Conservation (phyloP, 805 yeast genomes). For the Metschnikowia cubensis region DNA sequence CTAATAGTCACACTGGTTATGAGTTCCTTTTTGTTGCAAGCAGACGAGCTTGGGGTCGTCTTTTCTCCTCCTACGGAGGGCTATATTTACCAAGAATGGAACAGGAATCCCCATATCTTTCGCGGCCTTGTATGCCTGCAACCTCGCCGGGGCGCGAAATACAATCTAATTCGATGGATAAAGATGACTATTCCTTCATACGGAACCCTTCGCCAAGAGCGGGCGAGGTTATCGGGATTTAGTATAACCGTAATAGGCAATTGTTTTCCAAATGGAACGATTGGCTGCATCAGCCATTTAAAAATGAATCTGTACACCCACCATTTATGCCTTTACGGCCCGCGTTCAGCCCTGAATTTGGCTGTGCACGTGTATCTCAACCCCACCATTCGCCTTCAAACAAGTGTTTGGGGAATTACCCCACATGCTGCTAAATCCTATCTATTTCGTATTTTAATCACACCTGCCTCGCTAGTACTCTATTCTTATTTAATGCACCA, state of each 20-base stretch:
- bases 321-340: too few species aligned
- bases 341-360: too few species aligned
- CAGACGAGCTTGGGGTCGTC: too few species aligned
- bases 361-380: not conserved
- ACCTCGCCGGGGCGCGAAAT: not conserved
- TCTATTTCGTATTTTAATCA: too few species aligned
- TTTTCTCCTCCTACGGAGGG: not conserved
- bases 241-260: not conserved
- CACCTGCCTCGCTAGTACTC: too few species aligned
- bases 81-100: not conserved
- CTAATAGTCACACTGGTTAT: too few species aligned
- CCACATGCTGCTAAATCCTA: not conserved
- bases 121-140: constrained; percentile 1
- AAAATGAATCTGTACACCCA: too few species aligned
- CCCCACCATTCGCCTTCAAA: not conserved
- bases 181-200: not conserved
- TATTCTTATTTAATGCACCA: too few species aligned
- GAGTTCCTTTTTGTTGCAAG: too few species aligned
- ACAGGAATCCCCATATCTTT: constrained; percentile 1
- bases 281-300: too few species aligned
- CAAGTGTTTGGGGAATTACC: not conserved
- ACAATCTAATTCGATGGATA: constrained; percentile 1
- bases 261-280: too few species aligned
- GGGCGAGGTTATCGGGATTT: not conserved
- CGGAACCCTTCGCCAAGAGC: not conserved